Evolutionary conservation across 257 asterid genomes (phyloP).

Genomic region (Gentiana straminea): DNA sequence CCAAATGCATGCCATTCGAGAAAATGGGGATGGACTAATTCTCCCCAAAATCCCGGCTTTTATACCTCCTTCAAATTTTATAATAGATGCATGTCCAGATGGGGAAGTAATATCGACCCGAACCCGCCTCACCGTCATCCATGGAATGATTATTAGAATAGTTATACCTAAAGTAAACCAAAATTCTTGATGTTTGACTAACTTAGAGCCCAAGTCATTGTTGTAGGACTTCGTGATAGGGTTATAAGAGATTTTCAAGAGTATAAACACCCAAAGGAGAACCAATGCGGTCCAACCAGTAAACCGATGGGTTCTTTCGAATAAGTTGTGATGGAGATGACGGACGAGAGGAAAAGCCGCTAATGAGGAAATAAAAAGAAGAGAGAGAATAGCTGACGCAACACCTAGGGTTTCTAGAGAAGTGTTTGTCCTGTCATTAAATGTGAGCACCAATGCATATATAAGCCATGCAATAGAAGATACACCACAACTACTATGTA

Average conservation of each 20-base stretch:
- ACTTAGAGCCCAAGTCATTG: constrained; percentile 11
- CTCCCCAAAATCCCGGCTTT: constrained; percentile 55
- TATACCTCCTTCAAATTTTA: constrained; percentile 56
- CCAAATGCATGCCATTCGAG: constrained; percentile 88
- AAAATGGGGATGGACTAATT: constrained; percentile 64
- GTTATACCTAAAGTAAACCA: constrained; percentile 44
- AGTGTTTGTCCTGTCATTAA: constrained; percentile 32
- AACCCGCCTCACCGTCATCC: constrained; percentile 51
- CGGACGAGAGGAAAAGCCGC: constrained; percentile 75
- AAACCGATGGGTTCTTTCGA: constrained; percentile 59
- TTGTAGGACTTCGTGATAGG: constrained; percentile 38
- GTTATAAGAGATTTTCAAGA: constrained; percentile 38
- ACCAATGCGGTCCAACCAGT: constrained; percentile 51
- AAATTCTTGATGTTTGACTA: constrained; percentile 39
- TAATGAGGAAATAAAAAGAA: constrained; percentile 34
- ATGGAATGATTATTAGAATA: constrained; percentile 35
- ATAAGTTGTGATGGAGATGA: constrained; percentile 72
- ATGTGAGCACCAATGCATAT: constrained; percentile 42
- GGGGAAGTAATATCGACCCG: constrained; percentile 42
- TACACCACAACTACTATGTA: constrained; percentile 62
- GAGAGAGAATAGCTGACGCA: constrained; percentile 39
- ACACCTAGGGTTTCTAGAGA: constrained; percentile 34
- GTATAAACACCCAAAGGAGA: constrained; percentile 49
- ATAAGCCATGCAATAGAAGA: constrained; percentile 63
- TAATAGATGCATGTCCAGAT: constrained; percentile 58